These are phyloP conservation scores for Flaveria brownii DNA, from an alignment of 129 eudicot species.

Conservation along the genomic window DNA sequence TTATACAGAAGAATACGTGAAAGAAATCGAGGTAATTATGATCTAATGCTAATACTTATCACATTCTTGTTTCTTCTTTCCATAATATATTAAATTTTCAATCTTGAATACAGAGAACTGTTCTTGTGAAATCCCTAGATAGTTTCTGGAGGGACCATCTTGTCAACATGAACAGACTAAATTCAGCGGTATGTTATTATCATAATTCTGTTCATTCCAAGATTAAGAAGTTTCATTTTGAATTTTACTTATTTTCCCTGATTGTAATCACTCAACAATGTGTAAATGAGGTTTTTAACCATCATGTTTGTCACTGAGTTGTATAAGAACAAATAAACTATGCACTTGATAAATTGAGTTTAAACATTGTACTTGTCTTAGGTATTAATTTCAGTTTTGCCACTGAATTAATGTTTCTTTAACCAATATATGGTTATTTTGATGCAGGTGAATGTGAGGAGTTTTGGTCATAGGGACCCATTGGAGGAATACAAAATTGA, in stretches of 20 bases:
- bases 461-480: slow-evolving; percentile 96
- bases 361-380: slow-evolving; percentile 6
- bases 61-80: background rate
- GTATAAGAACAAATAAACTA: background rate
- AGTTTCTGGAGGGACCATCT: slow-evolving; percentile 99
- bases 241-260: background rate
- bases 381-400: background rate
- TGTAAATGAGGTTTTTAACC: background rate
- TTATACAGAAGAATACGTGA: slow-evolving; percentile 60
- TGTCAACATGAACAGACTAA: slow-evolving; percentile 93
- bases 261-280: background rate
- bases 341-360: slow-evolving; percentile 12
- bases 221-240: background rate
- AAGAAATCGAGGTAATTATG: slow-evolving; percentile 76
- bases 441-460: slow-evolving; percentile 85
- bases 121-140: slow-evolving; percentile 84
- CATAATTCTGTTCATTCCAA: slow-evolving; percentile 6
- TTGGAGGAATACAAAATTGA: slow-evolving; percentile 97
- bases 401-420: background rate
- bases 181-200: slow-evolving; percentile 69
- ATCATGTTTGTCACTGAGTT: background rate
- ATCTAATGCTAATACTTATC: background rate
- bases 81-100: background rate
- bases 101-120: slow-evolving; percentile 62
- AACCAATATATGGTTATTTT: background rate